phyloP scores from a whole-genome alignment of 1,284 basidiomycete genomes.

The Cutaneotrichosporon cavernicola region DNA sequence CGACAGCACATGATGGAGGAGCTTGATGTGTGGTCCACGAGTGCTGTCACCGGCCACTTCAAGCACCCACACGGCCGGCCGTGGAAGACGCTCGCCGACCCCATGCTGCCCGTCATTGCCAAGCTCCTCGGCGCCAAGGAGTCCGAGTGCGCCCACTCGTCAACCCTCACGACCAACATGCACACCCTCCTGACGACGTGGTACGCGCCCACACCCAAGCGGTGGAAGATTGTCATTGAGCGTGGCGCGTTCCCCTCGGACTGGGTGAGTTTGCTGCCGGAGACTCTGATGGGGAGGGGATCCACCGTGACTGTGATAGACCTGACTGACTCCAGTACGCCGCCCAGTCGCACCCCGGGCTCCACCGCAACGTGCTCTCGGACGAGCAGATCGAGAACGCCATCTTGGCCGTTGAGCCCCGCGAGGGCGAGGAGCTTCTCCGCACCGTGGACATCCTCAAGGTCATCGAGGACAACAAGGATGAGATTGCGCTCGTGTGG shows the following conservation, averaged over 20 bases:
- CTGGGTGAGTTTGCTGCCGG: conserved; percentile 60
- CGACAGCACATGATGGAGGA: conserved; percentile 76
- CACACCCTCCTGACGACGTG: conserved; percentile 93
- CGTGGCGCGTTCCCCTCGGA: conserved; percentile 93
- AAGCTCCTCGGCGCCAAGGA: conserved; percentile 81
- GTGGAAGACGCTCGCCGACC: conserved; percentile 79
- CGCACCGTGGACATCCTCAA: conserved; percentile 85
- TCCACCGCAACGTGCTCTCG: conserved; percentile 69
- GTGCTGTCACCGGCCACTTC: conserved; percentile 91
- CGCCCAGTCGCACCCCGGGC: conserved; percentile 77
- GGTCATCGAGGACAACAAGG: conserved; percentile 69
- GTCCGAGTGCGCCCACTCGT: conserved; percentile 89
- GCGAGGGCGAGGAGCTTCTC: conserved; percentile 79
- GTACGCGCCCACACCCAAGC: conserved; percentile 76
- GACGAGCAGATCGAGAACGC: conserved; percentile 60
- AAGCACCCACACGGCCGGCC: conserved; percentile 76
- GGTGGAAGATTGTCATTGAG: conserved; percentile 96
- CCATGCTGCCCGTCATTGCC: conserved; percentile 72
- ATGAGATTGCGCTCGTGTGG: conserved; percentile 76
- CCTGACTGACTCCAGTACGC: conserved; percentile 68
- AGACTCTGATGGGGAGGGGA: too few species aligned
- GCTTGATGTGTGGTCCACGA: conserved; percentile 78
- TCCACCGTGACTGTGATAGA: neutral
- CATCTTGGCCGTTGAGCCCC: conserved; percentile 75
- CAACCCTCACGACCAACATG: conserved; percentile 89